Base-by-base conservation (phyloP, 2,329 filamentous ascomycete species). In the Diatrype stigma region DNA sequence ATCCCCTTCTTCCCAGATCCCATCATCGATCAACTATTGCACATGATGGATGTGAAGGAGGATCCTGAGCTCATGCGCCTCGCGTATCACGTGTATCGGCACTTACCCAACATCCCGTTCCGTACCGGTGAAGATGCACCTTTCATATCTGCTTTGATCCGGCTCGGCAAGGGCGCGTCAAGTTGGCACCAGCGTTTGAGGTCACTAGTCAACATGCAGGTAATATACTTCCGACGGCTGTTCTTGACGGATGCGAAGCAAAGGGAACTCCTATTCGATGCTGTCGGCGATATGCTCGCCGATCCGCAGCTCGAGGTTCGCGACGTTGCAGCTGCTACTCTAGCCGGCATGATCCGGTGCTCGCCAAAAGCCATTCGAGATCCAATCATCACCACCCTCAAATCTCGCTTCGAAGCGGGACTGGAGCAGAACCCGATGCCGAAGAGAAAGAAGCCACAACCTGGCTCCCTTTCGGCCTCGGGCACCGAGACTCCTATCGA, bases 11-110 rank as follows among this genome's bases (percentile, higher is more conserved):
- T 99, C 75, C 88, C 91, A 0, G 81, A 89, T 34, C 79, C 87
- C 0, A 93, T 97, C 64, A 94, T 96, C 68, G 89, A 94, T 62
- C 89, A 96, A 67, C 81, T 99, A 14, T 75, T 99, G 48, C 92
- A 99, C 75, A 99, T 99, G 94, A 99, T 99, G 93, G 94, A 99
- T 65, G 90, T 99, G 67, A 97, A 97, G 69, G 94, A 99, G 69
- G 94, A 99, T 63, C 91, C 90, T 0, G 95, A 99, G 69, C 80
- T 99, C 2, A 95, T 96, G 77, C 87, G 89, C 10, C 80, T 96
- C 8, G 93, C 94, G 0, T 99, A 97, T 66, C 91, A 96, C 64
- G 94, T 99, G 40, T 99, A 97, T 75, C 87, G 93, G 6, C 93
- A 99, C 65, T 76, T 99, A 16, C 91, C 94, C 14, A 99, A 99